Conservation (phyloP, 345 rosid genomes). For the Ailanthus altissimus region DNA sequence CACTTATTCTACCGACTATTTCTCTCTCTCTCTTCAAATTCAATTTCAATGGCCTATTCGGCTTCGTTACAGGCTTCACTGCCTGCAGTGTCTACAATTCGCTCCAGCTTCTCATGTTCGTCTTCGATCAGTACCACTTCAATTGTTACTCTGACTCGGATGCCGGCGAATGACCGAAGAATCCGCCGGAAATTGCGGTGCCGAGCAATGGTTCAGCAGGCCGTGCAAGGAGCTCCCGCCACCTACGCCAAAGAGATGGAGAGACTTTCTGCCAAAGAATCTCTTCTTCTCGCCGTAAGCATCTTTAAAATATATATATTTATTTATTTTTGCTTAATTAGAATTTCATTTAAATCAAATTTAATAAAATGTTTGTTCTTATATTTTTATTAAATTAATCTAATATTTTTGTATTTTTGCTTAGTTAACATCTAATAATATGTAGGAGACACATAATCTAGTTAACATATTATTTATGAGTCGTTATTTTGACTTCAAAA, state of each 20-base stretch:
- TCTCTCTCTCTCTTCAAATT: slow-evolving; percentile 21
- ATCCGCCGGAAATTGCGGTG: slow-evolving; percentile 22
- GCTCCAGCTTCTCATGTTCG: slow-evolving; percentile 31
- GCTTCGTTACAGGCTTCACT: slow-evolving; percentile 41
- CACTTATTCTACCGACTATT: neutral
- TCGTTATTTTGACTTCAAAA: neutral
- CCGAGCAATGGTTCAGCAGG: slow-evolving; percentile 68
- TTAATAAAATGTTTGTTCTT: no score
- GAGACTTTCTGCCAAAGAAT: slow-evolving; percentile 95
- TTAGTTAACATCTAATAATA: no score
- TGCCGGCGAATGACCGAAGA: slow-evolving; percentile 27
- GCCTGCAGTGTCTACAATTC: slow-evolving; percentile 29
- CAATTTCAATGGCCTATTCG: slow-evolving; percentile 21
- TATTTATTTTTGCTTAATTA: neutral
- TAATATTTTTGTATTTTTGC: no score
- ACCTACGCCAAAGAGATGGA: slow-evolving; percentile 95
- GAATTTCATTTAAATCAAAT: no score
- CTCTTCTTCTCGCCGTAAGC: slow-evolving; percentile 83
- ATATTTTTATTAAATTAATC: no score
- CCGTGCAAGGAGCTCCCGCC: slow-evolving; percentile 71
- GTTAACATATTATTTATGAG: no score
- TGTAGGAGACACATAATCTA: no score
- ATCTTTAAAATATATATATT: neutral
- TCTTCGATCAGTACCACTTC: slow-evolving; percentile 13
- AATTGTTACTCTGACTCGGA: slow-evolving; percentile 18